Conservation (phyloP, 371 early-diverging fungal species). For the Mucor saturninus region DNA sequence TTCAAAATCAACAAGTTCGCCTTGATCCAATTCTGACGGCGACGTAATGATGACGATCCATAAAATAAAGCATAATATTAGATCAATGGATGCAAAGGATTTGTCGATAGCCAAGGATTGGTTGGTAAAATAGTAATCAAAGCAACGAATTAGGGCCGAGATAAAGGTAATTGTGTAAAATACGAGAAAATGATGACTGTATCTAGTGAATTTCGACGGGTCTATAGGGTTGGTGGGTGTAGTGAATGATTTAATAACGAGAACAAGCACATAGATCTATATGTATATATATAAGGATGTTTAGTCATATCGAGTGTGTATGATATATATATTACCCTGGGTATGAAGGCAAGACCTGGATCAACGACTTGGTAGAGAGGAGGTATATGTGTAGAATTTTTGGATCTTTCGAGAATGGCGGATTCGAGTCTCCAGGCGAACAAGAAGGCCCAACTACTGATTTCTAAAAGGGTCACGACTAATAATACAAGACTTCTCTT, state of each 20-base stretch:
- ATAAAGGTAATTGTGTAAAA: constrained; percentile 54
- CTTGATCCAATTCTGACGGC: constrained; percentile 49
- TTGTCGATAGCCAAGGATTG: constrained; percentile 46
- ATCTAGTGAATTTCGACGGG: constrained; percentile 59
- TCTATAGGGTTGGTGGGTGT: constrained; percentile 53
- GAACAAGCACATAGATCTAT: constrained; percentile 56
- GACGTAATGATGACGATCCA: constrained; percentile 54
- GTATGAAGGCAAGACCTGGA: constrained; percentile 46
- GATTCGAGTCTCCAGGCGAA: constrained; percentile 58
- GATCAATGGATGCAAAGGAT: constrained; percentile 46
- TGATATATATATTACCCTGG: constrained; percentile 33
- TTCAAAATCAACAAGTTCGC: constrained; percentile 49
- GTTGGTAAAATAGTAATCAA: constrained; percentile 50
- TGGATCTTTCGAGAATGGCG: constrained; percentile 40
- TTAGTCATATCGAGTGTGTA: not conserved
- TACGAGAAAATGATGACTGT: constrained; percentile 53
- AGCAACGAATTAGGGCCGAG: constrained; percentile 51
- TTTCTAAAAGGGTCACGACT: constrained; percentile 43
- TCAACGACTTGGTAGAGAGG: constrained; percentile 44
- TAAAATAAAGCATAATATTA: constrained; percentile 42
- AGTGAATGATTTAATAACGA: constrained; percentile 56
- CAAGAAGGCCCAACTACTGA: constrained; percentile 53
- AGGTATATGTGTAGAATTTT: constrained; percentile 11
- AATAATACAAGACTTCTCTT: constrained; percentile 38
- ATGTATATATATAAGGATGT: not conserved